Conservation (phyloP, 192 early-diverging fungal species). For the Coemansia sp. region DNA sequence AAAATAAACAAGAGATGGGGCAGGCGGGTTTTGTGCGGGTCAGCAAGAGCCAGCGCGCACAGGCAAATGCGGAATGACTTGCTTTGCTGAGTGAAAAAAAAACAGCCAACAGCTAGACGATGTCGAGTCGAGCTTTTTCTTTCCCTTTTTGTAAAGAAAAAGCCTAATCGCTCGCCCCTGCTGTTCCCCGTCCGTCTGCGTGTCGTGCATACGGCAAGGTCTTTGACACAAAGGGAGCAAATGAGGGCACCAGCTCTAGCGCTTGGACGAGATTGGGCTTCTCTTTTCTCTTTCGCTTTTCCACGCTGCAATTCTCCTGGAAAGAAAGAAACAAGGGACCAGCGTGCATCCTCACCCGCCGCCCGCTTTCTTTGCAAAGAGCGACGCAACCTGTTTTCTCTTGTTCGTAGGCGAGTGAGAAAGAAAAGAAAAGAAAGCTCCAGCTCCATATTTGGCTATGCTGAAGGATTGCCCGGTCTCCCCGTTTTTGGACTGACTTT, state of each 20-base stretch:
- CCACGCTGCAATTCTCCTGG: neutral
- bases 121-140: neutral
- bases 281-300: neutral
- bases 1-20: no score
- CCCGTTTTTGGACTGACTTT: no score
- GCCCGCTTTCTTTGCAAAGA: neutral
- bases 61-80: no score
- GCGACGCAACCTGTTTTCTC: neutral
- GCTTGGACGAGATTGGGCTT: no score
- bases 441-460: no score
- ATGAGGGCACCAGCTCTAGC: no score
- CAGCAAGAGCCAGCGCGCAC: no score
- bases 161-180: neutral
- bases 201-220: neutral
- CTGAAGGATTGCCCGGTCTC: no score
- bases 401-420: neutral
- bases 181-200: neutral
- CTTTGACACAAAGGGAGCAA: slow-evolving; percentile 3
- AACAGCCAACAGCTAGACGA: neutral
- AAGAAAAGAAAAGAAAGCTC: neutral
- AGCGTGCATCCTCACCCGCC: neutral
- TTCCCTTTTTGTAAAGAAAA: slow-evolving; percentile 6
- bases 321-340: neutral
- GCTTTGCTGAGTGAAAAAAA: no score
- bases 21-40: no score